phyloP scores from a whole-genome alignment of 2,329 filamentous ascomycete genomes.

The Spiromastix sp. region DNA sequence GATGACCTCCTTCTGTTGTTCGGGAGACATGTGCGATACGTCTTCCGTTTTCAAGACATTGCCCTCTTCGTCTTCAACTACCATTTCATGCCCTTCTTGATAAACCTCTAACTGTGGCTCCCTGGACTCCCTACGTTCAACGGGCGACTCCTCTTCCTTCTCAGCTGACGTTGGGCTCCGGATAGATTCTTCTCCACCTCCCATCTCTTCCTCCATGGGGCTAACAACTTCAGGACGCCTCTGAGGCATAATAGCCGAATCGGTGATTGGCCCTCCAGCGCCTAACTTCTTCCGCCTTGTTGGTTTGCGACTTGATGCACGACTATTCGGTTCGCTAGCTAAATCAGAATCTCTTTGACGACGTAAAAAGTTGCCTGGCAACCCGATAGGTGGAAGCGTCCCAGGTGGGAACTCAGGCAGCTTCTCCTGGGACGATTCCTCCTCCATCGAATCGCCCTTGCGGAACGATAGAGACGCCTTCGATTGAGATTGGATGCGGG shows the following conservation, averaged over 20 bases:
- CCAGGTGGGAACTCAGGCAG: constrained; percentile 55
- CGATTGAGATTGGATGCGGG: constrained; percentile 71
- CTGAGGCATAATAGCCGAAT: constrained; percentile 76
- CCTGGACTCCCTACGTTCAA: constrained; percentile 23
- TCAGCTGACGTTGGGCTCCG: not conserved
- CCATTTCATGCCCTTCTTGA: constrained; percentile 65
- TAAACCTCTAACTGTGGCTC: constrained; percentile 54
- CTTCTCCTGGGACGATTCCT: constrained; percentile 48
- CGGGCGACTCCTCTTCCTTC: constrained; percentile 31
- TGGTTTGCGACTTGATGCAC: constrained; percentile 41
- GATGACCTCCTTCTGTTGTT: constrained; percentile 53
- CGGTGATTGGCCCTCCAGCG: constrained; percentile 75
- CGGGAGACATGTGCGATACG: constrained; percentile 35
- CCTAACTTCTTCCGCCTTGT: constrained; percentile 55
- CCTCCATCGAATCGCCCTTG: constrained; percentile 58
- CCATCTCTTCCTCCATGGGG: constrained; percentile 15
- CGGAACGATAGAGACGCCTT: constrained; percentile 64
- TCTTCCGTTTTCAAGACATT: constrained; percentile 66
- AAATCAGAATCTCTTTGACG: constrained; percentile 70
- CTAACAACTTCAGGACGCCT: constrained; percentile 21
- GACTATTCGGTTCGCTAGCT: constrained; percentile 44
- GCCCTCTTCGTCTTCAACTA: constrained; percentile 78
- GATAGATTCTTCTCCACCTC: constrained; percentile 15
- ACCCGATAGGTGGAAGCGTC: constrained; percentile 58
- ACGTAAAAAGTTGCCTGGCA: constrained; percentile 68